Percentiles rank a stretch among this genome's conserved stretches.
phyloP scores from a whole-genome alignment of 495 filamentous ascomycete species.

The Tuber aestivum region DNA sequence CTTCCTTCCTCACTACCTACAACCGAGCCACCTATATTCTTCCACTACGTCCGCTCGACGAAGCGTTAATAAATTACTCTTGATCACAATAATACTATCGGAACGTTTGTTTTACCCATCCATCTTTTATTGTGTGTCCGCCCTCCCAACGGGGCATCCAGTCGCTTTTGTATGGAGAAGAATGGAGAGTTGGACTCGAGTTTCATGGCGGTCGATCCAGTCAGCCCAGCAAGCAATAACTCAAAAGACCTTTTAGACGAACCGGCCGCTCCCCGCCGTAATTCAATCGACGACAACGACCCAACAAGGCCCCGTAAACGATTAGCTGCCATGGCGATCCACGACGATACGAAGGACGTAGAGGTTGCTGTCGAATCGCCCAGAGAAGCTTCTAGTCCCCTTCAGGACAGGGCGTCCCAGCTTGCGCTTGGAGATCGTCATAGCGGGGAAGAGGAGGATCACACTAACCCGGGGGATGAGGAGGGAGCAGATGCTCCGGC shows the following conservation, averaged over 20 bases:
- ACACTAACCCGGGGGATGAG: conserved; percentile 29
- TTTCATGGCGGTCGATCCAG: conserved; percentile 41
- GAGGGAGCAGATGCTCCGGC: conserved; percentile 16
- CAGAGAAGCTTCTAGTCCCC: conserved; percentile 6
- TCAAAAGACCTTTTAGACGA: conserved; percentile 43
- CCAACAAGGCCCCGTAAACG: conserved; percentile 40
- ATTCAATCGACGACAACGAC: conserved; percentile 43
- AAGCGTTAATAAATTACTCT: not conserved
- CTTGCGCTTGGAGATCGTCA: conserved; percentile 22
- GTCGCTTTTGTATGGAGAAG: conserved; percentile 41
- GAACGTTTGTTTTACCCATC: conserved; percentile 4
- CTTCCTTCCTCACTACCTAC: not conserved
- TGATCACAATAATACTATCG: not conserved
- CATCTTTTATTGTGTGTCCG: conserved; percentile 26
- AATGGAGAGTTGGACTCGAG: conserved; percentile 41
- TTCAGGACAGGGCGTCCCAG: conserved; percentile 21
- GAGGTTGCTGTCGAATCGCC: conserved; percentile 20
- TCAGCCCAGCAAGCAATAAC: conserved; percentile 40
- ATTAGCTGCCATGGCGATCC: conserved; percentile 41
- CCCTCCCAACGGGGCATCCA: conserved; percentile 37
- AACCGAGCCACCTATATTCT: not conserved
- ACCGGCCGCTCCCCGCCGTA: conserved; percentile 41
- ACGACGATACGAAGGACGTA: conserved; percentile 35
- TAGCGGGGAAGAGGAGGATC: conserved; percentile 25
- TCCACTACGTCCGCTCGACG: not conserved